phyloP scores from a whole-genome alignment of 108 stramenopile species.

The Mediolabrus comicus region DNA sequence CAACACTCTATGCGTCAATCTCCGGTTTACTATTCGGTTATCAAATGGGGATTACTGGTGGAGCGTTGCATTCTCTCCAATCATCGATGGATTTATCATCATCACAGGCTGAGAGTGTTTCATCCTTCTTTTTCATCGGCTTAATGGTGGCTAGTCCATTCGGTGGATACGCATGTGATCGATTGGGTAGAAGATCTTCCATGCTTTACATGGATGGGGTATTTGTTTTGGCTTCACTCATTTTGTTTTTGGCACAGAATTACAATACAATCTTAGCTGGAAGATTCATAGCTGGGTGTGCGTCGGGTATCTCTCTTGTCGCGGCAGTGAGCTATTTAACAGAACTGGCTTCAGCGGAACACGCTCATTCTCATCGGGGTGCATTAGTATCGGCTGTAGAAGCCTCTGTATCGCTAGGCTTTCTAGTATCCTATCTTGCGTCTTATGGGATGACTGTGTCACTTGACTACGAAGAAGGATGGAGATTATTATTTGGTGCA shows the following conservation, averaged over 20 bases:
- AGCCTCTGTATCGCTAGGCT: constrained; percentile 40
- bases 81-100: constrained; percentile 31
- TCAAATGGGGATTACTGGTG: constrained; percentile 35
- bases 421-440: constrained; percentile 35
- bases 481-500: constrained; percentile 56
- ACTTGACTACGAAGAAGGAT: constrained; percentile 31
- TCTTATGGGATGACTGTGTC: constrained; percentile 22
- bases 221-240: constrained; percentile 23
- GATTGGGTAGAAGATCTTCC: constrained; percentile 22
- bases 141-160: constrained; percentile 39
- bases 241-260: constrained; percentile 27
- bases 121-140: constrained; percentile 41
- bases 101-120: constrained; percentile 35
- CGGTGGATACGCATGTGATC: constrained; percentile 41
- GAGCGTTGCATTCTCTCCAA: constrained; percentile 41
- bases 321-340: constrained; percentile 45
- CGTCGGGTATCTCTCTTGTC: constrained; percentile 31
- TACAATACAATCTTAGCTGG: constrained; percentile 27
- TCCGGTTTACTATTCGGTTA: constrained; percentile 50
- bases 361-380: constrained; percentile 35
- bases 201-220: constrained; percentile 41
- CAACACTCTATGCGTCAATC: constrained; percentile 39
- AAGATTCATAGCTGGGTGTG: constrained; percentile 37
- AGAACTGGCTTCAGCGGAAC: constrained; percentile 32
- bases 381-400: constrained; percentile 45